Evolutionary conservation across 2,329 filamentous ascomycete species (phyloP).

Genomic region (Pestalotiopsis fici): DNA sequence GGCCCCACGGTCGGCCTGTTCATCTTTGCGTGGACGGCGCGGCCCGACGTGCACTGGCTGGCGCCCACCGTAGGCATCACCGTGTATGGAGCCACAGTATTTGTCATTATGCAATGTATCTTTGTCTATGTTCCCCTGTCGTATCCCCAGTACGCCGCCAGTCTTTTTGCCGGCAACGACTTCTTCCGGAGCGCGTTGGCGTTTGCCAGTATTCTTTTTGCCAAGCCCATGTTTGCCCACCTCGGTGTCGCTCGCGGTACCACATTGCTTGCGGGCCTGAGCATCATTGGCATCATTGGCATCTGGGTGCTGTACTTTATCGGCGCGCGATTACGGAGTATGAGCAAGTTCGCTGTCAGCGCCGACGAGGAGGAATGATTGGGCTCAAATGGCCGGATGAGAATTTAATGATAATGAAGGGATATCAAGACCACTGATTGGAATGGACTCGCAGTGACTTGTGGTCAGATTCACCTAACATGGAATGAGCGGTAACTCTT

Average conservation of each 20-base stretch:
- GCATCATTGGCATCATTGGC: slow-evolving; percentile 54
- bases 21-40: slow-evolving; percentile 60
- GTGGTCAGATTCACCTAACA: background rate
- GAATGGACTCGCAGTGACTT: background rate
- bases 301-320: slow-evolving; percentile 62
- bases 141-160: slow-evolving; percentile 59
- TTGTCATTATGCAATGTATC: slow-evolving; percentile 60
- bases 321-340: slow-evolving; percentile 53
- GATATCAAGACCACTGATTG: background rate
- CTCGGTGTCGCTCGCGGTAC: slow-evolving; percentile 60
- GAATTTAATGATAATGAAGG: background rate
- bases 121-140: slow-evolving; percentile 60
- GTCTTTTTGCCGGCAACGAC: slow-evolving; percentile 62
- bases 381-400: background rate
- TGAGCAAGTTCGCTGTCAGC: slow-evolving; percentile 58
- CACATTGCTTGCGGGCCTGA: slow-evolving; percentile 57
- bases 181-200: slow-evolving; percentile 60
- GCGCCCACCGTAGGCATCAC: slow-evolving; percentile 58
- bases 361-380: background rate
- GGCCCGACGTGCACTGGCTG: slow-evolving; percentile 53
- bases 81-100: slow-evolving; percentile 52
- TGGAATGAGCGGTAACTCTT: background rate
- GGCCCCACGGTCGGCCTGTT: slow-evolving; percentile 61
- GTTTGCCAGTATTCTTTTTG: slow-evolving; percentile 61
- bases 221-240: slow-evolving; percentile 59